Percentiles rank a stretch among this genome's conserved stretches.
These are phyloP conservation scores for Endothia cerciana DNA, from an alignment of 2,329 filamentous ascomycete genomes.

Conservation along the genomic window DNA sequence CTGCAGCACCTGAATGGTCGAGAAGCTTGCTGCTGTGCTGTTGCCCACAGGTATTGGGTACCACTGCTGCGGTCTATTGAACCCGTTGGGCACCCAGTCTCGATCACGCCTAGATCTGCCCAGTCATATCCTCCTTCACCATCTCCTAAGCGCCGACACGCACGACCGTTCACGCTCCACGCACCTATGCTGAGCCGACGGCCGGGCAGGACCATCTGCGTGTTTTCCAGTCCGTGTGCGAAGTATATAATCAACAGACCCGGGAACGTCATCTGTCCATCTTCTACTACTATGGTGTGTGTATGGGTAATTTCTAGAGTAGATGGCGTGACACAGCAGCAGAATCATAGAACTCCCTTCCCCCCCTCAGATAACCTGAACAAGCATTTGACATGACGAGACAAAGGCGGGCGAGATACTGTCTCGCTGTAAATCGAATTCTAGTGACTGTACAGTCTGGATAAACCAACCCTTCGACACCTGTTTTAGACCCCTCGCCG, in stretches of 20 bases:
- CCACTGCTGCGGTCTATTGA: constrained; percentile 19
- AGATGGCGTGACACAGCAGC: background rate
- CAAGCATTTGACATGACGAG: background rate
- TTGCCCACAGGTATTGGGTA: constrained; percentile 15
- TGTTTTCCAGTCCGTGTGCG: too few species aligned
- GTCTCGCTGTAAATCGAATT: background rate
- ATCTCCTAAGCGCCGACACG: constrained; percentile 14
- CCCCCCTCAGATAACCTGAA: background rate
- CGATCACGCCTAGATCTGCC: background rate
- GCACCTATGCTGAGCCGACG: background rate
- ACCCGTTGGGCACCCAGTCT: constrained; percentile 18
- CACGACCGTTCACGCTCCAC: background rate
- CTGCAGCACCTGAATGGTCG: constrained; percentile 1
- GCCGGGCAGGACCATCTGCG: background rate
- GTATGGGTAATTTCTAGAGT: too few species aligned
- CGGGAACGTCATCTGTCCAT: background rate
- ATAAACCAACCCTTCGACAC: background rate
- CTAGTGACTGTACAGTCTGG: background rate
- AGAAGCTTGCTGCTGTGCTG: background rate
- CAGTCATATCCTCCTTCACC: constrained; percentile 13
- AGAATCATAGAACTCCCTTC: background rate
- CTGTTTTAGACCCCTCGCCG: too few species aligned
- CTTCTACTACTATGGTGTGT: background rate
- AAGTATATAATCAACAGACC: background rate
- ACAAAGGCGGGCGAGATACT: background rate